Conservation (phyloP, 768 basidiomycete genomes). For the Amanita polypyramis region DNA sequence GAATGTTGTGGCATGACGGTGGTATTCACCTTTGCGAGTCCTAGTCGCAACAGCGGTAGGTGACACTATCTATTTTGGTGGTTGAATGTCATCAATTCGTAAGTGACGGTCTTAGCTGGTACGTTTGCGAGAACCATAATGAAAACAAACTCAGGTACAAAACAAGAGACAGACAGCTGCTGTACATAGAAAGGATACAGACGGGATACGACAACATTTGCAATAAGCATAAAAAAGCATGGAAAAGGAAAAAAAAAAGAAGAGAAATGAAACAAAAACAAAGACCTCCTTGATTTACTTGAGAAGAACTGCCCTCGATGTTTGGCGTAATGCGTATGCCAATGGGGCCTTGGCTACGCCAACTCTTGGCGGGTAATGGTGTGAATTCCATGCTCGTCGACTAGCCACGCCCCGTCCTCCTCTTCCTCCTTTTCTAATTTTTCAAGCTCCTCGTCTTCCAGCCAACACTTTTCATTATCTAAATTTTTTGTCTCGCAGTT, state of each 20-base stretch:
- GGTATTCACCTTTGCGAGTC: neutral
- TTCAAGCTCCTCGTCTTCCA: slow-evolving; percentile 11
- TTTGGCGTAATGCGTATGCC: neutral
- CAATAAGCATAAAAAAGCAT: no score
- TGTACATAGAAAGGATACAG: no score
- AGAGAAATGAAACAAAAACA: neutral
- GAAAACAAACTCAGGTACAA: neutral
- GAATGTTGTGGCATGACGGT: neutral
- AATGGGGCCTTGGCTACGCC: slow-evolving; percentile 8
- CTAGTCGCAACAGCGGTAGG: no score
- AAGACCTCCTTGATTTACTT: neutral
- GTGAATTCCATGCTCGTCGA: slow-evolving; percentile 18
- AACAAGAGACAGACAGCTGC: neutral
- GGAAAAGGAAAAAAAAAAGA: no score
- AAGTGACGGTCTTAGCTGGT: no score
- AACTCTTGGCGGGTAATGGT: slow-evolving; percentile 19
- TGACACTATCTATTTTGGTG: no score
- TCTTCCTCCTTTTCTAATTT: slow-evolving; percentile 18
- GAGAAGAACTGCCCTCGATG: neutral
- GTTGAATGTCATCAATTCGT: no score
- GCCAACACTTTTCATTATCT: neutral
- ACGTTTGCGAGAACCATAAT: neutral
- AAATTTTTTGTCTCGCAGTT: neutral
- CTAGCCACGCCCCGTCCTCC: slow-evolving; percentile 20
- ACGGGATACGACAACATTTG: no score